A percentile compares a stretch with the other conserved stretches of the same genome.
Evolutionary conservation across 371 early-diverging fungal genomes (phyloP).

Genomic region (Mortierella sp.): DNA sequence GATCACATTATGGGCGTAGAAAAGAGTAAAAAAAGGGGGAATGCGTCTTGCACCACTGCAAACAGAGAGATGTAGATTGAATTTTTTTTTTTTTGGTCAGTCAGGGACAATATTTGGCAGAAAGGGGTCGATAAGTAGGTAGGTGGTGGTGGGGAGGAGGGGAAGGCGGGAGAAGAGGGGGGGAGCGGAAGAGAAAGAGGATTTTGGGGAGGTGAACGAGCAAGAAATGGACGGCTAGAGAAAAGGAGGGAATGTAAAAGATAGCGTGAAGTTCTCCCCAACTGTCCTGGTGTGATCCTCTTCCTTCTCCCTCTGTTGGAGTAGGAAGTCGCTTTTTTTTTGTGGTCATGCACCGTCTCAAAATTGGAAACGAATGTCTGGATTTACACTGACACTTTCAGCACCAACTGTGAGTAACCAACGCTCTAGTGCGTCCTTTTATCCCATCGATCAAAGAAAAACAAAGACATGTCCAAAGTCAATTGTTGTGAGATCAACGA

Average conservation of each 20-base stretch:
- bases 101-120: neutral
- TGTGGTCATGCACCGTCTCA: neutral
- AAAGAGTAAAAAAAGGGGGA: neutral
- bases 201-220: neutral
- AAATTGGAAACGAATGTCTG: too few species aligned
- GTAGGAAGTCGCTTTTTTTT: neutral
- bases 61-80: too few species aligned
- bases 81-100: too few species aligned
- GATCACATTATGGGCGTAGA: neutral
- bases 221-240: too few species aligned
- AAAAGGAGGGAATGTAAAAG: conserved; percentile 1
- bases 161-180: neutral
- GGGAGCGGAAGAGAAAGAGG: neutral
- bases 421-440: too few species aligned
- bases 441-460: too few species aligned
- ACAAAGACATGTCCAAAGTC: too few species aligned
- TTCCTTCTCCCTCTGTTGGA: neutral
- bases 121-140: neutral
- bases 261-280: neutral
- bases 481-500: too few species aligned
- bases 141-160: neutral
- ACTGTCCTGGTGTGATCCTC: neutral
- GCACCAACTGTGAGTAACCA: too few species aligned
- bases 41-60: neutral
- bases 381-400: too few species aligned